Evolutionary conservation across 805 yeast genomes (phyloP).

Genomic region (Nadsonia fulvescens): DNA sequence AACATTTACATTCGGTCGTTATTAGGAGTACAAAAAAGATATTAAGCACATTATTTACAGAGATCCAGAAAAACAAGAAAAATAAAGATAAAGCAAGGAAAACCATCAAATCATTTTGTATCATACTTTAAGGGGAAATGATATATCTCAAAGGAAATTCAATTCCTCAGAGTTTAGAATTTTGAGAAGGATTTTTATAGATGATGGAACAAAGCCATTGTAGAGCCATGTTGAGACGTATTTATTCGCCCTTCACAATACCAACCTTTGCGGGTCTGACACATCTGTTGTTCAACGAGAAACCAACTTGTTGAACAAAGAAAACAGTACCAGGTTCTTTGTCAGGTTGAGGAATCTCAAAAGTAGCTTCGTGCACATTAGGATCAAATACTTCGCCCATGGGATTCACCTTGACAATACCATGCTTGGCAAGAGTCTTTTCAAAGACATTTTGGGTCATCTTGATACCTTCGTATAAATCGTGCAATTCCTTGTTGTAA

Average conservation of each 20-base stretch:
- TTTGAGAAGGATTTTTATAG: too few species aligned
- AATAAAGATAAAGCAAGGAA: too few species aligned
- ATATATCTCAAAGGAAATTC: too few species aligned
- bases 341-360: slow-evolving; percentile 70
- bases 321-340: slow-evolving; percentile 86
- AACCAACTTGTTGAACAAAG: slow-evolving; percentile 85
- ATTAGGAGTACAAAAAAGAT: too few species aligned
- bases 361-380: slow-evolving; percentile 81
- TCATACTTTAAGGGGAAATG: too few species aligned
- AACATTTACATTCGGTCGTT: too few species aligned
- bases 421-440: slow-evolving; percentile 66
- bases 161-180: too few species aligned
- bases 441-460: slow-evolving; percentile 81
- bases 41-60: too few species aligned
- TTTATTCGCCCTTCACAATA: slow-evolving; percentile 48
- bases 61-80: too few species aligned
- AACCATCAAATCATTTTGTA: too few species aligned
- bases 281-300: slow-evolving; percentile 69
- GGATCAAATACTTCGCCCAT: slow-evolving; percentile 78
- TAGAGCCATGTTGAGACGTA: too few species aligned
- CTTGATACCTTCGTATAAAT: slow-evolving; percentile 71
- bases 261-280: slow-evolving; percentile 94
- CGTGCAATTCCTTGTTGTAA: slow-evolving; percentile 48
- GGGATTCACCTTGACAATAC: slow-evolving; percentile 66
- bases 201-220: too few species aligned